A percentile compares a stretch with the other conserved stretches of the same genome.
Conservation (phyloP, 1,139 yeast species). For the Yamadazyma diddensiae region DNA sequence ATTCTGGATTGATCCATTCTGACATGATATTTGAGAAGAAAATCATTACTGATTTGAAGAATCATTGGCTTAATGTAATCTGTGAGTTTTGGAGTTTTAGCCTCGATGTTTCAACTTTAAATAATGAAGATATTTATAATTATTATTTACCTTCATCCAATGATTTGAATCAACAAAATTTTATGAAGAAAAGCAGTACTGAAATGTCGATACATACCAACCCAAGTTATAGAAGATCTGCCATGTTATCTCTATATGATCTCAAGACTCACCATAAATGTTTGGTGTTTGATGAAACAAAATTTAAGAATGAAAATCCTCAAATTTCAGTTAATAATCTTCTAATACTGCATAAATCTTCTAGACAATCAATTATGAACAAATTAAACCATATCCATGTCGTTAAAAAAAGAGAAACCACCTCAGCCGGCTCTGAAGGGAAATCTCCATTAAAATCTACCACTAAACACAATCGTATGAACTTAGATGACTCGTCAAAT, state of each 20-base stretch:
- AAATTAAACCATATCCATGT: slow-evolving; percentile 25
- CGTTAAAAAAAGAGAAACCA: slow-evolving; percentile 2
- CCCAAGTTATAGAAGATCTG: slow-evolving; percentile 53
- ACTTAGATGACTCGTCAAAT: slow-evolving; percentile 40
- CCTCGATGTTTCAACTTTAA: slow-evolving; percentile 22
- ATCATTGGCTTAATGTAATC: slow-evolving; percentile 37
- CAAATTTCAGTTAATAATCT: slow-evolving; percentile 41
- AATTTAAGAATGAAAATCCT: slow-evolving; percentile 32
- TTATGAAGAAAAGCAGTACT: slow-evolving; percentile 29
- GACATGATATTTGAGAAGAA: slow-evolving; percentile 38
- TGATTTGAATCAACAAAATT: slow-evolving; percentile 21
- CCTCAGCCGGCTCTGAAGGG: slow-evolving; percentile 15
- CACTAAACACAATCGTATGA: slow-evolving; percentile 29
- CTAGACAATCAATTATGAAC: slow-evolving; percentile 34
- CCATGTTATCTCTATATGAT: slow-evolving; percentile 53
- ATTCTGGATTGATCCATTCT: slow-evolving; percentile 27
- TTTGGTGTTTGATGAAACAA: slow-evolving; percentile 32
- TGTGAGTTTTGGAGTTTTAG: slow-evolving; percentile 33
- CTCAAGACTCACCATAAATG: slow-evolving; percentile 35
- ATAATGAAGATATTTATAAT: slow-evolving; percentile 18
- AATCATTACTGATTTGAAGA: slow-evolving; percentile 42
- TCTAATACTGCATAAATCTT: slow-evolving; percentile 39
- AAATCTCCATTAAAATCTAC: slow-evolving; percentile 6
- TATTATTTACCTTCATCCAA: slow-evolving; percentile 28
- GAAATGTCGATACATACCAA: slow-evolving; percentile 45